Evolutionary conservation across 768 basidiomycete genomes (phyloP).

Genomic region (Coprinellus aureogranulatus): DNA sequence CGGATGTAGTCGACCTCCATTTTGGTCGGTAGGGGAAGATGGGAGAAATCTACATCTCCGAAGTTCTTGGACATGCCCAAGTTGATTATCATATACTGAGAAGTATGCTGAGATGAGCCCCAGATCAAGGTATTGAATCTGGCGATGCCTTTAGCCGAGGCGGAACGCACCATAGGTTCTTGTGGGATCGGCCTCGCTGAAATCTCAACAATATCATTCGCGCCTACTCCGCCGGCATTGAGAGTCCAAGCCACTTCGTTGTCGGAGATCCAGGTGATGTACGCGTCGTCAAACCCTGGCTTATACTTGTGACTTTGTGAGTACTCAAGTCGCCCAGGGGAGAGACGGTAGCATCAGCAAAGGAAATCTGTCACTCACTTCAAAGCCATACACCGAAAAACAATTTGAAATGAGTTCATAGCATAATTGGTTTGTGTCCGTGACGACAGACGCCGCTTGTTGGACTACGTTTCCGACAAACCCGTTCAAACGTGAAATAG

Average conservation of each 20-base stretch:
- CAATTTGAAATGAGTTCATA: slow-evolving; percentile 60
- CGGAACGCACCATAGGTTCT: slow-evolving; percentile 72
- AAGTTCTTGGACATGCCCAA: slow-evolving; percentile 81
- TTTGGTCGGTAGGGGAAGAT: slow-evolving; percentile 61
- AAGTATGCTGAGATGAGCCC: neutral
- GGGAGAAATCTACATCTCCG: slow-evolving; percentile 60
- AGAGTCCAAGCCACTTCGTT: slow-evolving; percentile 70
- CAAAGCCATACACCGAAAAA: slow-evolving; percentile 74
- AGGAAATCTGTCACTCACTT: slow-evolving; percentile 41
- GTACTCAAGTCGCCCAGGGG: no score
- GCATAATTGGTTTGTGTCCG: slow-evolving; percentile 63
- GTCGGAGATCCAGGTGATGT: slow-evolving; percentile 79
- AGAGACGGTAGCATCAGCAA: no score
- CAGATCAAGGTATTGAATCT: neutral
- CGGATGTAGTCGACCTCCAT: slow-evolving; percentile 47
- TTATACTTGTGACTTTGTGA: no score
- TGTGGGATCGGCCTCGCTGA: slow-evolving; percentile 63
- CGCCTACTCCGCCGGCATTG: slow-evolving; percentile 59
- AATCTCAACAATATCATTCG: slow-evolving; percentile 58
- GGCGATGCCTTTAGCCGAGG: no score
- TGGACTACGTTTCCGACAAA: slow-evolving; percentile 71
- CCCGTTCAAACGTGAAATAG: slow-evolving; percentile 53
- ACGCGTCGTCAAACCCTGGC: slow-evolving; percentile 67
- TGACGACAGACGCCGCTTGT: slow-evolving; percentile 74
- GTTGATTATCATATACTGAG: slow-evolving; percentile 77